Evolutionary conservation across 2,329 filamentous ascomycete genomes (phyloP).

Genomic region (Arthrinium puccinioides): DNA sequence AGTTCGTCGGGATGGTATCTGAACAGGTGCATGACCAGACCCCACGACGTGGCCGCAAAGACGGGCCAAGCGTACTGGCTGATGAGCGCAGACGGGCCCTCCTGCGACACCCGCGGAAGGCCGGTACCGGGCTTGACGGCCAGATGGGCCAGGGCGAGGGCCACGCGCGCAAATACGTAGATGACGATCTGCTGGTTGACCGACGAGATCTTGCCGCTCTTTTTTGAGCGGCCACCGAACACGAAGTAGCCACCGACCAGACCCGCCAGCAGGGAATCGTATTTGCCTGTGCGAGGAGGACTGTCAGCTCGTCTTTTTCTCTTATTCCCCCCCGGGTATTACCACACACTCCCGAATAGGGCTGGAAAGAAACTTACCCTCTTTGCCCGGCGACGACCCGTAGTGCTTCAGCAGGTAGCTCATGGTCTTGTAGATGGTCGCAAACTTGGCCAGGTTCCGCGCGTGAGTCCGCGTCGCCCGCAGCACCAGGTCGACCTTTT

Average conservation of each 20-base stretch:
- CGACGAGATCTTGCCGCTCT: slow-evolving; percentile 62
- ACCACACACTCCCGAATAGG: no score
- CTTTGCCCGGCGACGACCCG: slow-evolving; percentile 51
- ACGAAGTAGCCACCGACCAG: slow-evolving; percentile 86
- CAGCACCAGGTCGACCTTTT: slow-evolving; percentile 72
- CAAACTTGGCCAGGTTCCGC: slow-evolving; percentile 85
- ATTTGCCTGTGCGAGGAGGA: slow-evolving; percentile 61
- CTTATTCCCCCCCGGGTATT: neutral
- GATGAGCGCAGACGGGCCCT: slow-evolving; percentile 40
- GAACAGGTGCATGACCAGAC: slow-evolving; percentile 91
- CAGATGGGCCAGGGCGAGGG: slow-evolving; percentile 76
- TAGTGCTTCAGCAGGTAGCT: slow-evolving; percentile 68
- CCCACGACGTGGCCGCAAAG: slow-evolving; percentile 90
- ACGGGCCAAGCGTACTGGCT: slow-evolving; percentile 78
- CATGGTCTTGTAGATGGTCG: slow-evolving; percentile 78
- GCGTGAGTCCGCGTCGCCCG: slow-evolving; percentile 88
- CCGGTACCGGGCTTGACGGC: slow-evolving; percentile 60
- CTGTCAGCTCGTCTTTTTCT: no score
- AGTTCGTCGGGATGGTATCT: slow-evolving; percentile 85
- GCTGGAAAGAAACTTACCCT: slow-evolving; percentile 29
- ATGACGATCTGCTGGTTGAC: slow-evolving; percentile 97
- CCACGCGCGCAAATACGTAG: slow-evolving; percentile 91
- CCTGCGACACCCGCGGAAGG: slow-evolving; percentile 41
- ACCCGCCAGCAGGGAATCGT: slow-evolving; percentile 81
- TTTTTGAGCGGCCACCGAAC: slow-evolving; percentile 63